Conservation (phyloP, 176 grass and related monocot species). For the Carex scoparia region DNA sequence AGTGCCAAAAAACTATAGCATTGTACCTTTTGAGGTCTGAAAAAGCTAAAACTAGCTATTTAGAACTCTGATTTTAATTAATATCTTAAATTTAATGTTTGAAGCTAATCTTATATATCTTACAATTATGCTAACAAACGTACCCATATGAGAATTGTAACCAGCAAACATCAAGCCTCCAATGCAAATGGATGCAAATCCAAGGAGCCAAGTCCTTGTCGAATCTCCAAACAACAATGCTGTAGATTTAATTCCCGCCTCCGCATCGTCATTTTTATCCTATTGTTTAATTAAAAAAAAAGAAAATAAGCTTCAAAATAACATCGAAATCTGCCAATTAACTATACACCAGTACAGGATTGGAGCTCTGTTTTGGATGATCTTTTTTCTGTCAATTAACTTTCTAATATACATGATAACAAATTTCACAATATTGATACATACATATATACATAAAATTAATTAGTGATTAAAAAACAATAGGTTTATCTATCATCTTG, state of each 20-base stretch:
- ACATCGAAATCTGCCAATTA: background rate
- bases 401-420: background rate
- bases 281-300: background rate
- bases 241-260: conserved; percentile 49
- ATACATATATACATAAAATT: background rate
- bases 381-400: background rate
- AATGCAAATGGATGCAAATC: conserved; percentile 38
- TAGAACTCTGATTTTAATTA: too few relatives aligned
- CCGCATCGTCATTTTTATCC: conserved; percentile 38
- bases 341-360: background rate
- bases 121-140: background rate
- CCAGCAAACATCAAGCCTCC: conserved; percentile 28
- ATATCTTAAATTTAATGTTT: too few relatives aligned
- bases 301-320: background rate
- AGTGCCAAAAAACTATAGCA: too few relatives aligned
- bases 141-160: conserved; percentile 43
- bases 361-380: background rate
- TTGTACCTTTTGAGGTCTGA: too few relatives aligned
- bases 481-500: background rate
- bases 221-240: conserved; percentile 35
- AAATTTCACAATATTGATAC: background rate
- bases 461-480: background rate
- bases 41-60: too few relatives aligned
- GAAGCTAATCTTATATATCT: too few relatives aligned
- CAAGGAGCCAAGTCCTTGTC: conserved; percentile 34